Conservation (phyloP, 495 filamentous ascomycete genomes). For the Penicillium canariense region DNA sequence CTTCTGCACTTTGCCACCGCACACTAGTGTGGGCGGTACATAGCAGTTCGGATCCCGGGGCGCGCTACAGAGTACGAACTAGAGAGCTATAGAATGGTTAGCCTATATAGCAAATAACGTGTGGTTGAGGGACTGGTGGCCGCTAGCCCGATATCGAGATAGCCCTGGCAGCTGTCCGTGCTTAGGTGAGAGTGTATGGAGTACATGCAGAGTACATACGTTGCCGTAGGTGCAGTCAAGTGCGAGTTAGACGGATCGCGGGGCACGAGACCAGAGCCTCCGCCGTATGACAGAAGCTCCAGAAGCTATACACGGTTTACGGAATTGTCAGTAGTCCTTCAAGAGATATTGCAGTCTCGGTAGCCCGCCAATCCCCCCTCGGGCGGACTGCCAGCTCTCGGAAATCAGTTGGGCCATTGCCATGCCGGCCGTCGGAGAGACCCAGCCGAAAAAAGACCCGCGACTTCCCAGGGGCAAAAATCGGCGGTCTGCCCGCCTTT, state of each 20-base stretch:
- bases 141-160: conserved; percentile 11
- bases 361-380: too few species aligned
- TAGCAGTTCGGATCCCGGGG: too few species aligned
- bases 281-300: neutral
- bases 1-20: too few species aligned
- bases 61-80: too few species aligned
- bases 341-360: neutral
- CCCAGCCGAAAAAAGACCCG: conserved; percentile 1
- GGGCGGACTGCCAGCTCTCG: neutral
- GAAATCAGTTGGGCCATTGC: neutral
- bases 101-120: conserved; percentile 4
- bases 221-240: neutral
- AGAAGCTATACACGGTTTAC: neutral
- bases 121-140: neutral
- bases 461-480: conserved; percentile 3
- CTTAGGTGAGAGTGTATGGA: neutral
- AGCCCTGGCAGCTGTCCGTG: conserved; percentile 4
- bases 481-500: neutral
- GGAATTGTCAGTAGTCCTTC: neutral
- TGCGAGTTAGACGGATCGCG: neutral
- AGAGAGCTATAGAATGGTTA: too few species aligned
- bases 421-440: conserved; percentile 1
- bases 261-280: conserved; percentile 1
- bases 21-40: too few species aligned
- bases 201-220: conserved; percentile 8